Evolutionary conservation across 2,329 filamentous ascomycete species (phyloP).

Genomic region (Colletotrichum sp.): DNA sequence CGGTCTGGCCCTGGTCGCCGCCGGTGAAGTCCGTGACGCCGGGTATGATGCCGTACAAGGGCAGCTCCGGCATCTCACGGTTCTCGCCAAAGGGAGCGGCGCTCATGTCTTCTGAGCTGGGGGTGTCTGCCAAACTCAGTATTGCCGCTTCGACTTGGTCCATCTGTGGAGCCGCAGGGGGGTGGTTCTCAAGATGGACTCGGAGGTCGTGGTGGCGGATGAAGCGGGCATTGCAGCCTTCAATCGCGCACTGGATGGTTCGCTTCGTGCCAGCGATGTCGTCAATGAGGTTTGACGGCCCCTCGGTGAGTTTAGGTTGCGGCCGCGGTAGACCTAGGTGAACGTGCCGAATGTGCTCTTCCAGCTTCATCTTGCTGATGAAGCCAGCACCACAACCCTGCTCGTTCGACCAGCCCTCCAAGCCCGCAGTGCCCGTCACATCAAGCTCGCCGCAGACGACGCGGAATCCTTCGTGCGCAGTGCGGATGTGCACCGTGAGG

Average conservation of each 20-base stretch:
- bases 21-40: conserved; percentile 1
- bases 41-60: conserved; percentile 12
- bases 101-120: conserved; percentile 4
- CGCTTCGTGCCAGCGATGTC: conserved; percentile 49
- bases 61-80: conserved; percentile 20
- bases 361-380: conserved; percentile 76
- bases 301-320: conserved; percentile 21
- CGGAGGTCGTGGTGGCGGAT: conserved; percentile 56
- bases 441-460: conserved; percentile 81
- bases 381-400: conserved; percentile 79
- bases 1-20: not conserved
- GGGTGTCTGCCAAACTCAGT: conserved; percentile 20
- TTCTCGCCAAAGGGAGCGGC: not conserved
- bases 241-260: conserved; percentile 46
- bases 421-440: conserved; percentile 58
- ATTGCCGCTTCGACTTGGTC: conserved; percentile 20
- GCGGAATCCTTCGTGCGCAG: conserved; percentile 75
- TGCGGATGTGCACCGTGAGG: conserved; percentile 78
- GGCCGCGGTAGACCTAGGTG: conserved; percentile 70
- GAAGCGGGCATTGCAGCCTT: conserved; percentile 51
- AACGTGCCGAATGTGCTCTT: conserved; percentile 83
- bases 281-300: conserved; percentile 41
- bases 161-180: conserved; percentile 15
- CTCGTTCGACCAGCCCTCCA: conserved; percentile 67
- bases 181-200: conserved; percentile 44